These are phyloP conservation scores for Fusarium chaquense DNA, from an alignment of 2,329 filamentous ascomycete genomes.

Conservation along the genomic window DNA sequence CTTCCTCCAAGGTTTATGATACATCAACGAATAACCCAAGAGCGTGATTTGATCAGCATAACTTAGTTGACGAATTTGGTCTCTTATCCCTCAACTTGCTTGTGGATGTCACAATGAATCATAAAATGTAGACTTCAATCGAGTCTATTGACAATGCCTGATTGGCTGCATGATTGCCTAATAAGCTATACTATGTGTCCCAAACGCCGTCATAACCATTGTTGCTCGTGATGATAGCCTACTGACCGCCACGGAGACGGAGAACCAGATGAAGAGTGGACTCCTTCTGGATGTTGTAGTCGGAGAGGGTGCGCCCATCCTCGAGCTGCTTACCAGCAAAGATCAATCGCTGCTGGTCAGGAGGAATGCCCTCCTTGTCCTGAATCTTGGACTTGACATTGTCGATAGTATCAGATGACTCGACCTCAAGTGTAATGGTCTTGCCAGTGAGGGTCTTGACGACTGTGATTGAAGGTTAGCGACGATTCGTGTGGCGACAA, in stretches of 20 bases:
- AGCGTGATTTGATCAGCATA: no score
- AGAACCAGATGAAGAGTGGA: constrained; percentile 85
- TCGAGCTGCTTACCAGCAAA: constrained; percentile 95
- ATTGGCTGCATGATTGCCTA: not conserved
- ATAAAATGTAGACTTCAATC: constrained; percentile 26
- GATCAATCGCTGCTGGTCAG: constrained; percentile 93
- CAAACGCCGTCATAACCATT: constrained; percentile 64
- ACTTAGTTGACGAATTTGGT: no score
- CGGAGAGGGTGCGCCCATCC: constrained; percentile 88
- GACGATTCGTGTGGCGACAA: not conserved
- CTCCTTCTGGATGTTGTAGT: constrained; percentile 98
- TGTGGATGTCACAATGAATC: no score
- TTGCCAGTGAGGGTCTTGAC: constrained; percentile 92
- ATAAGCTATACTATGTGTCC: constrained; percentile 29
- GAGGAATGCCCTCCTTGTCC: constrained; percentile 92
- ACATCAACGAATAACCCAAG: no score
- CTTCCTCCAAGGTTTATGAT: no score
- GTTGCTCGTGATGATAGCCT: constrained; percentile 29
- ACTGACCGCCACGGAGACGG: constrained; percentile 78
- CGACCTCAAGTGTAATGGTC: constrained; percentile 93
- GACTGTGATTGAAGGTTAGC: constrained; percentile 50
- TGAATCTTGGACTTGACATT: constrained; percentile 96
- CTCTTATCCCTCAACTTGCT: no score
- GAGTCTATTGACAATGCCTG: constrained; percentile 40
- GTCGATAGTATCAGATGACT: constrained; percentile 91